A percentile compares a stretch with the other conserved stretches of the same genome.
These are phyloP conservation scores for Lanmaoa rubissima DNA, from an alignment of 768 basidiomycete species.

Conservation along the genomic window DNA sequence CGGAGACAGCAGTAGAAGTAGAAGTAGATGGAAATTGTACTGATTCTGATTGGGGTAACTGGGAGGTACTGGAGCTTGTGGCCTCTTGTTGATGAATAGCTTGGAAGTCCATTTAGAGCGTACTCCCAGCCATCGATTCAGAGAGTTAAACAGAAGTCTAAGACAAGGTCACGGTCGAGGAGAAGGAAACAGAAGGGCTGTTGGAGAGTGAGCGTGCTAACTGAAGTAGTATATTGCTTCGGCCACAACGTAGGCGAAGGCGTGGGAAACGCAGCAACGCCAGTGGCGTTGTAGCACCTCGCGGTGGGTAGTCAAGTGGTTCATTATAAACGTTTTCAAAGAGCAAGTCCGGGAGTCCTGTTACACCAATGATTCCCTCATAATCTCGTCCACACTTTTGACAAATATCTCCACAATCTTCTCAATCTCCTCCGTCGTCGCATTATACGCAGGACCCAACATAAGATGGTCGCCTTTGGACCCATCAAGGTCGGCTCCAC, in stretches of 20 bases:
- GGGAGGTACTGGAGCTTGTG: constrained; percentile 54
- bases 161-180: constrained; percentile 25
- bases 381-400: constrained; percentile 62
- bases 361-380: constrained; percentile 37
- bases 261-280: constrained; percentile 29
- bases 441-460: constrained; percentile 78
- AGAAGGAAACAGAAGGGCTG: constrained; percentile 23
- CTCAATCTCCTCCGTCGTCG: constrained; percentile 66
- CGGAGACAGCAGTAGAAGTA: constrained; percentile 38
- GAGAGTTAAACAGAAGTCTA: constrained; percentile 17
- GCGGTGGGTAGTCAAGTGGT: no score
- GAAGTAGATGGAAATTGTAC: constrained; percentile 36
- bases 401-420: constrained; percentile 65
- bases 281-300: constrained; percentile 7
- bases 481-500: constrained; percentile 67
- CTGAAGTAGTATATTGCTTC: constrained; percentile 24
- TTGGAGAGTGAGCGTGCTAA: constrained; percentile 21
- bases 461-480: constrained; percentile 71
- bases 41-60: constrained; percentile 42
- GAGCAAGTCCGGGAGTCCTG: not conserved
- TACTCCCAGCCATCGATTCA: constrained; percentile 83
- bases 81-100: constrained; percentile 68
- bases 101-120: constrained; percentile 92
- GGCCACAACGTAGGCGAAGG: constrained; percentile 24
- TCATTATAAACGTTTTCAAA: not conserved